A percentile compares a stretch with the other conserved stretches of the same genome.
Conservation (phyloP, 2,329 filamentous ascomycete species). For the Calonectria hawksworthii region DNA sequence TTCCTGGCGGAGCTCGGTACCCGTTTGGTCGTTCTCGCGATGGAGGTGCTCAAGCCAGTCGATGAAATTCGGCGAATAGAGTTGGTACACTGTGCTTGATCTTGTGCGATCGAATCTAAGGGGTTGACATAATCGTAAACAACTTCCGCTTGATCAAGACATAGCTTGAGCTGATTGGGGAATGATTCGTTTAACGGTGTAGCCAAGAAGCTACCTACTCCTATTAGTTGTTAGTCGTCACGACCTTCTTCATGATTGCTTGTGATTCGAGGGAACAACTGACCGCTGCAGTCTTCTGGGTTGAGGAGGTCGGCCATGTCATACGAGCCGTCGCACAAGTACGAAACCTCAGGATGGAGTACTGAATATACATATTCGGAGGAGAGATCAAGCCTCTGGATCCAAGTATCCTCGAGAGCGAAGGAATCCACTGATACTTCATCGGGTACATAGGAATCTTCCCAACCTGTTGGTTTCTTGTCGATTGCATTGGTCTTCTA, state of each 20-base stretch:
- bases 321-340: background rate
- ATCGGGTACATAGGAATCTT: background rate
- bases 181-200: background rate
- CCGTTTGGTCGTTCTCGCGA: background rate
- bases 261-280: background rate
- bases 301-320: background rate
- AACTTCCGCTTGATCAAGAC: background rate
- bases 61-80: no score
- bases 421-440: background rate
- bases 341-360: background rate
- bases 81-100: background rate
- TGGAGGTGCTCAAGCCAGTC: no score
- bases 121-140: background rate
- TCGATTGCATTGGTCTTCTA: slow-evolving; percentile 4
- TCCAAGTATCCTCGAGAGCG: background rate
- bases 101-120: no score
- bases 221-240: no score
- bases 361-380: background rate
- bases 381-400: background rate
- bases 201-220: background rate
- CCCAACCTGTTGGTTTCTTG: background rate
- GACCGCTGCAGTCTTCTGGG: background rate
- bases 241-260: background rate
- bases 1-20: background rate
- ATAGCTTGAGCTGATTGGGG: background rate